phyloP scores from a whole-genome alignment of 2,329 filamentous ascomycete genomes.

The Sordariomycetes sp. region DNA sequence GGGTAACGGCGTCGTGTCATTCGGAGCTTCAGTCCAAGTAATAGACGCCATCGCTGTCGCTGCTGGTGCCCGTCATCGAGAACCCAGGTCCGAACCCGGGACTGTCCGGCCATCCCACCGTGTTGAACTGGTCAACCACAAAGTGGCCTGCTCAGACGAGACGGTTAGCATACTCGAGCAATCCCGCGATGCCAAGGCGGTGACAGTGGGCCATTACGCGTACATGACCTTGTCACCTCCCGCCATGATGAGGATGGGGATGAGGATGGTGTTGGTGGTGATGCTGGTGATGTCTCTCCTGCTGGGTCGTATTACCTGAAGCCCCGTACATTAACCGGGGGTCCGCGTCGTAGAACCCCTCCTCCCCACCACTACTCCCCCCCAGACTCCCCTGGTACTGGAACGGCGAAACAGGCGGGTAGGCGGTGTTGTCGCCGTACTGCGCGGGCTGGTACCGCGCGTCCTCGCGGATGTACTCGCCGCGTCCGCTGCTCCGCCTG shows the following conservation, averaged over 20 bases:
- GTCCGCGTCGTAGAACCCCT: conserved; percentile 4
- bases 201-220: not conserved
- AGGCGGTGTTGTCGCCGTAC: conserved; percentile 9
- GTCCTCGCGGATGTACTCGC: conserved; percentile 21
- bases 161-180: not conserved
- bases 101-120: conserved; percentile 1
- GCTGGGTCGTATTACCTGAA: conserved; percentile 4
- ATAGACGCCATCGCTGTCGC: not conserved
- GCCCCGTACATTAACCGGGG: conserved; percentile 2
- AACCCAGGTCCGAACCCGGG: conserved; percentile 1
- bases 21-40: not conserved
- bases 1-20: too few species aligned
- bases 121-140: conserved; percentile 1
- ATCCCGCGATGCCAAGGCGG: not conserved
- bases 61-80: not conserved
- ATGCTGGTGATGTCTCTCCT: not conserved
- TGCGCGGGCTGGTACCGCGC: conserved; percentile 12
- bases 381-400: not conserved
- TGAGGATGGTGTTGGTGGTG: too few species aligned
- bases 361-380: conserved; percentile 4
- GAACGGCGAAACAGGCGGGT: not conserved
- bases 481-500: conserved; percentile 24
- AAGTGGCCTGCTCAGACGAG: not conserved
- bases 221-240: conserved; percentile 5
- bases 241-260: conserved; percentile 4